A percentile compares a stretch with the other conserved stretches of the same genome.
Conservation (phyloP, 1,284 basidiomycete genomes). For the Xanthoconium separans region DNA sequence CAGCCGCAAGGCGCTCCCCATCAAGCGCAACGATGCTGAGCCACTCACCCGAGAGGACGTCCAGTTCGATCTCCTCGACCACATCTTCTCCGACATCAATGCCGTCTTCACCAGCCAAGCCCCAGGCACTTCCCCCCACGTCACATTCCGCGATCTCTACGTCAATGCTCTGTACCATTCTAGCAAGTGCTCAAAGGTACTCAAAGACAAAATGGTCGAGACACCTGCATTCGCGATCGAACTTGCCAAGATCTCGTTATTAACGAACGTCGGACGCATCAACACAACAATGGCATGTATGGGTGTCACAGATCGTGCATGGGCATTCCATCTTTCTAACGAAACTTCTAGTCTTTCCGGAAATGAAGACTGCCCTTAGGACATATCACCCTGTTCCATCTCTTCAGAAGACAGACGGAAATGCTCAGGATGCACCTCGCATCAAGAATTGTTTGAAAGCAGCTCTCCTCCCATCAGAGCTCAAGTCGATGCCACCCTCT, state of each 20-base stretch:
- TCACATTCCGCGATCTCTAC: slow-evolving; percentile 85
- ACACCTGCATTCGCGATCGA: slow-evolving; percentile 79
- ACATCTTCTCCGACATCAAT: slow-evolving; percentile 71
- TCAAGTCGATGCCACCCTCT: slow-evolving; percentile 61
- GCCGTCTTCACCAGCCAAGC: slow-evolving; percentile 70
- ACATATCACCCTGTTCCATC: slow-evolving; percentile 73
- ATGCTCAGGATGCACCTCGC: slow-evolving; percentile 69
- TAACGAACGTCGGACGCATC: slow-evolving; percentile 91
- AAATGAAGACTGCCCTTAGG: slow-evolving; percentile 69
- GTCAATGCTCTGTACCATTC: slow-evolving; percentile 78
- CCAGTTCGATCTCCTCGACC: slow-evolving; percentile 80
- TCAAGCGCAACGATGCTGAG: slow-evolving; percentile 76
- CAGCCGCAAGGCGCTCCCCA: slow-evolving; percentile 70
- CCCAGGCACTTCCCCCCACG: slow-evolving; percentile 46
- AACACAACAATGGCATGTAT: slow-evolving; percentile 92
- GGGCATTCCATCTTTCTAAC: slow-evolving; percentile 19
- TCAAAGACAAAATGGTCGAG: slow-evolving; percentile 82
- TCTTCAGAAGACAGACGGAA: slow-evolving; percentile 61
- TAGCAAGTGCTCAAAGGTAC: slow-evolving; percentile 81
- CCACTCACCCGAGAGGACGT: slow-evolving; percentile 79
- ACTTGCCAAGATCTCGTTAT: slow-evolving; percentile 80
- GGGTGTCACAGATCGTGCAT: slow-evolving; percentile 12
- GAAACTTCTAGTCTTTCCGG: slow-evolving; percentile 47
- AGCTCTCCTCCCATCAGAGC: slow-evolving; percentile 72
- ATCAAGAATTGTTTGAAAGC: slow-evolving; percentile 77